Base-by-base conservation (phyloP, 345 rosid genomes). In the Lepidium africanum region DNA sequence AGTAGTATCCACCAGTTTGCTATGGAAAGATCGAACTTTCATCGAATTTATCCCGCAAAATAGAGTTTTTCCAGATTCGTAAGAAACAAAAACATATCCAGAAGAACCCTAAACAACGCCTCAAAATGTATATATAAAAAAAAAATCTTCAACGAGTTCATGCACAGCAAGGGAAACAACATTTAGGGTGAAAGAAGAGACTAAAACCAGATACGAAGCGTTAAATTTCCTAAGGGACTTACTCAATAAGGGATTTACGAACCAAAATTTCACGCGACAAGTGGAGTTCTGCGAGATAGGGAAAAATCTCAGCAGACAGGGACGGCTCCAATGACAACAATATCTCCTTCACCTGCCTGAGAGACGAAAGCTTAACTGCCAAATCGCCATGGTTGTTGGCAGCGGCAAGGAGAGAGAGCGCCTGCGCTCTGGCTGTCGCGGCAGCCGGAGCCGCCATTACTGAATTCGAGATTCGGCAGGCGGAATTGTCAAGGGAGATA, bases 351-450 rank as follows among this genome's bases (percentile, higher is more conserved):
- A 85, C 89, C 82, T 93, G 98, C 62, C 79, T 82, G 6, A 93
- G 78, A 50, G 98, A 93, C 23, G 97, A 90, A 30, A 93, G 86
- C 88, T 87, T 93, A 21, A 90, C 96, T 4, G 88, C 85, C 81
- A 93, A 81, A 81, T 86, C 96, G 66, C 87, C 78, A 42, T 90
- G 98, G 82, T 78, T 81, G 67, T 82, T 84, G 14, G 92, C 92
- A 8, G 96, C 94, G 52, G 86, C 77, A 63, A 90, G 90, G 68
- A 93, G 97, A 52, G 91, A 79, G 48, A 87, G 82, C 9, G 92
- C 89, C 64, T 84, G 96, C 58, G 83, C 87, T 70, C 84, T 78
- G 14, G 84, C 85, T 42, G 81, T 78, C 59, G 62, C 63, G 39
- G 69, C 84, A 59, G 83, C 79, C 42, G 45, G 45, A 38, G 70